These are phyloP conservation scores for Crithidia fasciculata DNA, from an alignment of 208 protist species.

Conservation along the genomic window DNA sequence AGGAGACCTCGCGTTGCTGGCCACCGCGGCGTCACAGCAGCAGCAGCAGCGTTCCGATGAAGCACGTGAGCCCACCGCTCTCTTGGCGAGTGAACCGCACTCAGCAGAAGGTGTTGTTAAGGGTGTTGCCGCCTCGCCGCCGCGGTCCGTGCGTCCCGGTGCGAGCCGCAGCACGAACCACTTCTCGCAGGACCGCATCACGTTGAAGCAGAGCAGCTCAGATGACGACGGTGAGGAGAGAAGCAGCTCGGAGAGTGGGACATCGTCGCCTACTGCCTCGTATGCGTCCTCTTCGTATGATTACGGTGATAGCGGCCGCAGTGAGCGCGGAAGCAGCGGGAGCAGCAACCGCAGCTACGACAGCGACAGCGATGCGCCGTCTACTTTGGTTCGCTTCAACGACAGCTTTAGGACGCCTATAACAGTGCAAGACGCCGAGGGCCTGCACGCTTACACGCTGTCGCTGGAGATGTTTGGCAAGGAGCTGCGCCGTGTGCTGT, in stretches of 20 bases:
- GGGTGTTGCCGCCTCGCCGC: not conserved
- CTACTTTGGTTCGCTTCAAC: constrained; percentile 55
- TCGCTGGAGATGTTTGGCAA: constrained; percentile 72
- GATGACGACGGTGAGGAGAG: not conserved
- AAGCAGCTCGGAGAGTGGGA: not conserved
- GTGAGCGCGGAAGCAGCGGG: constrained; percentile 9
- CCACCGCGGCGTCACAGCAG: not conserved
- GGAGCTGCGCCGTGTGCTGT: constrained; percentile 64
- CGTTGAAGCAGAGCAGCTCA: constrained; percentile 15
- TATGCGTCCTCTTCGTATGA: constrained; percentile 5
- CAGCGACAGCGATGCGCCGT: not conserved
- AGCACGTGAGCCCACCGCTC: not conserved
- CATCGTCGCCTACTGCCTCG: not conserved
- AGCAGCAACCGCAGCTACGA: constrained; percentile 1
- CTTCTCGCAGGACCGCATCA: constrained; percentile 26
- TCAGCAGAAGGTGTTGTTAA: not conserved
- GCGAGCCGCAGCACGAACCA: not conserved
- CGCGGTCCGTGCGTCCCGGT: not conserved
- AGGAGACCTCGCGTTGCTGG: constrained; percentile 16
- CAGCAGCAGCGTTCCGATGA: not conserved
- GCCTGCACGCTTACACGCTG: constrained; percentile 66
- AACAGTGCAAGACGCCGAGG: constrained; percentile 70
- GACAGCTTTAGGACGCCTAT: constrained; percentile 72
- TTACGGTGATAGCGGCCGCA: constrained; percentile 4
- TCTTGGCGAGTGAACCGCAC: not conserved